Evolutionary conservation across 2,329 filamentous ascomycete genomes (phyloP), one percentile per base, ranked within the genome.

Genomic region (Nannizziopsis barbatae): DNA sequence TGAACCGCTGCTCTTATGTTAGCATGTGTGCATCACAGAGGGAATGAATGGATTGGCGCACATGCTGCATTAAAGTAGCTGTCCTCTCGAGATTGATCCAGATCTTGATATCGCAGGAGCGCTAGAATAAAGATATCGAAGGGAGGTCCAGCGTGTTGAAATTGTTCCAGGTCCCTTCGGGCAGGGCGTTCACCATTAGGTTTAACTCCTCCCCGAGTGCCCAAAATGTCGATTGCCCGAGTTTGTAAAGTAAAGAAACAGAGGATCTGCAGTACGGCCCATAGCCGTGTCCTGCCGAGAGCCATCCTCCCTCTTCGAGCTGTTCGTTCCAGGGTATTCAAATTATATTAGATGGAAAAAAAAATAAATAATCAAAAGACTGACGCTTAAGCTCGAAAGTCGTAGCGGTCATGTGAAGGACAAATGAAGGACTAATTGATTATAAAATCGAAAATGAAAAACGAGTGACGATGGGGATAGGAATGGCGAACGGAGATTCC

Each of bases 11-110:
- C 39, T 5, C 20, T 20, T 20, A 20, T 2, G 39, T 49, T 37
- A 48, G 45, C 32, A 11, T 4, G 20, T 20, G 5, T 30, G 9
- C 11, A 14, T 9, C 33, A 45, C n/a, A 12, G 27, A 10, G 30
- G 31, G 15, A n/a, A 15, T 37, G 33, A 38, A 38, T 11, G 14
- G n/a, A 8, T 15, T 2, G 2, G 63, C 75, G 52, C 64, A 85
- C 86, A 84, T 51, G 83, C 76, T 57, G 93, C 75, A 59, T 86
- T 79, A 66, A 88, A 93, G 71, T 80, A 92, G 36, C 86, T 90
- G 33, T 83, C 71, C 48, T 73, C 71, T 52, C 79, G 71, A 27
- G 71, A 70, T 65, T 87, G 82, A 54, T 80, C 70, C 49, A 77
- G 77, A 52, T 72, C 75, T 65, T 86, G 81, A 70, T 90, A 79